phyloP scores from a whole-genome alignment of 495 filamentous ascomycete species.

The Physcia stellaris region DNA sequence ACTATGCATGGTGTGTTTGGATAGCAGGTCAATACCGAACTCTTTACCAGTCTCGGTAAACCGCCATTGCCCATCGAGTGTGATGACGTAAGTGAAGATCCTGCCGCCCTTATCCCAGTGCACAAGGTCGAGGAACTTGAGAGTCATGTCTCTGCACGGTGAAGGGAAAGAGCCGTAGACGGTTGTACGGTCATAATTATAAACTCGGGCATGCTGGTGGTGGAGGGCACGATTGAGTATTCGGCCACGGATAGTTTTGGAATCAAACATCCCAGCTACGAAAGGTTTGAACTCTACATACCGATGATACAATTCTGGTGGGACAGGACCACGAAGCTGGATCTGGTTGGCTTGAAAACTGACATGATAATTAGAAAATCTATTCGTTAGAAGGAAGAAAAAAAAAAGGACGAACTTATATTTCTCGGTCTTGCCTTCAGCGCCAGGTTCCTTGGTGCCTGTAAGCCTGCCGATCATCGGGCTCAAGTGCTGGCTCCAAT shows the following conservation, averaged over 20 bases:
- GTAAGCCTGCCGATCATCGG: constrained; percentile 76
- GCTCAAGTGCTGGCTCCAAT: constrained; percentile 73
- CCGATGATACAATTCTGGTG: constrained; percentile 65
- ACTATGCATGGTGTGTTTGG: constrained; percentile 92
- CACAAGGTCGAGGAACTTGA: constrained; percentile 72
- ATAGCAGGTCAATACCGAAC: constrained; percentile 81
- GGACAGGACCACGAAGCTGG: constrained; percentile 73
- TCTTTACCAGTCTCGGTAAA: constrained; percentile 94
- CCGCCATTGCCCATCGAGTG: constrained; percentile 67
- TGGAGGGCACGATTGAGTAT: constrained; percentile 75
- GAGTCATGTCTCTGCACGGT: constrained; percentile 47
- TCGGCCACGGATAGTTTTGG: constrained; percentile 57
- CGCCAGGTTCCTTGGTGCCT: constrained; percentile 53
- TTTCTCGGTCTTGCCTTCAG: constrained; percentile 42
- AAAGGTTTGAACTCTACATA: constrained; percentile 89
- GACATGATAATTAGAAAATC: constrained; percentile 7
- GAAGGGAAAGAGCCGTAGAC: constrained; percentile 47
- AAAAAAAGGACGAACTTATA: constrained; percentile 47
- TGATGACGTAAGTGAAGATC: constrained; percentile 86
- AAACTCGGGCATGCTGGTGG: constrained; percentile 77
- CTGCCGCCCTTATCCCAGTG: constrained; percentile 75
- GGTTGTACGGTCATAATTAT: constrained; percentile 69
- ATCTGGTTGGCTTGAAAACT: constrained; percentile 92
- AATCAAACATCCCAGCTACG: constrained; percentile 77
- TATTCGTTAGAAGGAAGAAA: neutral